Evolutionary conservation across 2,329 filamentous ascomycete species (phyloP).

Genomic region (Fusarium begoniae): DNA sequence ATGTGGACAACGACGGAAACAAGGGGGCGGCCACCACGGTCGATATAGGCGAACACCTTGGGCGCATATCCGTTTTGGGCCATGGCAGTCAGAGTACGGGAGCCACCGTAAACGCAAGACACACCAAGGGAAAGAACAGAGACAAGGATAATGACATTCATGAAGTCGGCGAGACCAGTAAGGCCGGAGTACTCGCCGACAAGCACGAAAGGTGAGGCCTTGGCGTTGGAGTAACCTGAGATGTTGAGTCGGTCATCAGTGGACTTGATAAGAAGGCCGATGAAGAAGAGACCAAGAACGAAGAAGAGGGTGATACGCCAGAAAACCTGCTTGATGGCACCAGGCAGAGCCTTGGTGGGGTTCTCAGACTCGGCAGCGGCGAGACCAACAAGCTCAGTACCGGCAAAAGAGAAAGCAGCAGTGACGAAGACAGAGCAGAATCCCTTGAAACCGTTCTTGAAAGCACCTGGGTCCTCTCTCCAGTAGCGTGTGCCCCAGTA

Average conservation of each 20-base stretch:
- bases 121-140: conserved; percentile 65
- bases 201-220: conserved; percentile 61
- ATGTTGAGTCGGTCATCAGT: conserved; percentile 54
- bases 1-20: conserved; percentile 56
- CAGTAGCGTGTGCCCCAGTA: conserved; percentile 54
- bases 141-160: conserved; percentile 64
- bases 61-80: conserved; percentile 65
- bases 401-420: conserved; percentile 75
- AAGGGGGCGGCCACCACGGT: conserved; percentile 62
- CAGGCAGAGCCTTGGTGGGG: conserved; percentile 76
- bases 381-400: conserved; percentile 75
- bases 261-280: conserved; percentile 57
- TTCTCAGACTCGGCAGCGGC: conserved; percentile 75
- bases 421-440: conserved; percentile 76
- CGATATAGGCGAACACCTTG: conserved; percentile 62
- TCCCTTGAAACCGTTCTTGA: conserved; percentile 76
- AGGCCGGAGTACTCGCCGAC: conserved; percentile 61
- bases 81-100: conserved; percentile 63
- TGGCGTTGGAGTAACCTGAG: conserved; percentile 38
- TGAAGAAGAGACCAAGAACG: conserved; percentile 58
- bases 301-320: conserved; percentile 63
- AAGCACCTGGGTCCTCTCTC: conserved; percentile 54
- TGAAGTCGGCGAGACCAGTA: conserved; percentile 58
- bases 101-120: conserved; percentile 64
- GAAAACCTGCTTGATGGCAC: conserved; percentile 79